Conservation (phyloP, 2,329 filamentous ascomycete genomes). For the Alternaria consortialis region DNA sequence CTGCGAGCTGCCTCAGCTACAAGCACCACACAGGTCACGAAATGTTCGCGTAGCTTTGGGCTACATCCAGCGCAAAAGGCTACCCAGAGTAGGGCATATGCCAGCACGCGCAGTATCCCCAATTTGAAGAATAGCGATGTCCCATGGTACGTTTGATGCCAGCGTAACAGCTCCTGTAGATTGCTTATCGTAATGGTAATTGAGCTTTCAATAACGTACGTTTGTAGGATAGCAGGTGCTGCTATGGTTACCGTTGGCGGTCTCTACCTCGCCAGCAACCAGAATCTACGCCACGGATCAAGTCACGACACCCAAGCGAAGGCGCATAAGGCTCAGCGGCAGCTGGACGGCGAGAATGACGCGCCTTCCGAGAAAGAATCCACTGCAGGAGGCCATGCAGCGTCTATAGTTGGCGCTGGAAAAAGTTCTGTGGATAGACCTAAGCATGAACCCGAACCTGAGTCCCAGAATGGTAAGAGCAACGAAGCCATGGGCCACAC, state of each 20-base stretch:
- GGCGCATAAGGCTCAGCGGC: not conserved
- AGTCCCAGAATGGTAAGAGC: not conserved
- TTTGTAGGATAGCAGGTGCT: slow-evolving; percentile 1
- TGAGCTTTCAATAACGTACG: not conserved
- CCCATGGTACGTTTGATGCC: slow-evolving; percentile 47
- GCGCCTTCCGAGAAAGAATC: not conserved
- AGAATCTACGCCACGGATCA: not conserved
- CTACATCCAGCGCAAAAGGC: slow-evolving; percentile 46
- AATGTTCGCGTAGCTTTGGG: slow-evolving; percentile 1
- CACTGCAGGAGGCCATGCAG: too few species aligned
- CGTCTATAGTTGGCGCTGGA: too few species aligned
- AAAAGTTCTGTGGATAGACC: too few species aligned
- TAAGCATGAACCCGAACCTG: too few species aligned
- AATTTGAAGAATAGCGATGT: slow-evolving; percentile 49
- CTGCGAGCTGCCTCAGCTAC: not conserved
- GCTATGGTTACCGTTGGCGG: not conserved
- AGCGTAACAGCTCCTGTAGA: not conserved
- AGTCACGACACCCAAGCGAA: not conserved
- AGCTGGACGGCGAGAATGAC: slow-evolving; percentile 2
- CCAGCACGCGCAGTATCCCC: slow-evolving; percentile 41
- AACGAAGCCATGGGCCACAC: not conserved
- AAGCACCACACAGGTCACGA: not conserved
- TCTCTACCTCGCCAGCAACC: slow-evolving; percentile 1
- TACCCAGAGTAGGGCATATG: slow-evolving; percentile 50
- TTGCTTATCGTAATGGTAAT: too few species aligned